Evolutionary conservation across 2,329 filamentous ascomycete genomes (phyloP).

Genomic region (Fusarium sp.): DNA sequence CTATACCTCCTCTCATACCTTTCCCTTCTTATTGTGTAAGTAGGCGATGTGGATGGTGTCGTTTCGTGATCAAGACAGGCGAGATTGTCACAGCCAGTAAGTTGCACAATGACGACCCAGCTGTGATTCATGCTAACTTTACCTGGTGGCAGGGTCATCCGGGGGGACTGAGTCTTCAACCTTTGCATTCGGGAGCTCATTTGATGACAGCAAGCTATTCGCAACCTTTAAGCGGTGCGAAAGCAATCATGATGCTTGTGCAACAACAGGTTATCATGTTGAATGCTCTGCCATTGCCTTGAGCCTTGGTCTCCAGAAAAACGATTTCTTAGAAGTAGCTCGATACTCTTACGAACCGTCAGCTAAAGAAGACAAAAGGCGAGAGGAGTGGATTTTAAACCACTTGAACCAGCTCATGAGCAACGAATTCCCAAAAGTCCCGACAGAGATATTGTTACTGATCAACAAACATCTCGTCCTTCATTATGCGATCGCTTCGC

Average conservation of each 20-base stretch:
- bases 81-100: conserved; percentile 21
- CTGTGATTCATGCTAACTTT: background rate
- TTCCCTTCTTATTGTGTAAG: conserved; percentile 30
- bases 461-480: conserved; percentile 8
- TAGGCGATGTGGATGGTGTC: conserved; percentile 31
- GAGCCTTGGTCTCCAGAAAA: background rate
- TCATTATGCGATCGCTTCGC: conserved; percentile 22
- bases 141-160: conserved; percentile 2
- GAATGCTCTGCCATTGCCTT: conserved; percentile 19
- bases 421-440: conserved; percentile 1
- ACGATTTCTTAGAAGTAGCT: conserved; percentile 6
- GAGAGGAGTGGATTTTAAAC: conserved; percentile 12
- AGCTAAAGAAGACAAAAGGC: conserved; percentile 3
- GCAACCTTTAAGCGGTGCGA: conserved; percentile 22
- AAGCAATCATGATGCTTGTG: conserved; percentile 18
- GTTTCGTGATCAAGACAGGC: conserved; percentile 20
- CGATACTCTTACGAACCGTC: conserved; percentile 29
- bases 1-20: conserved; percentile 5
- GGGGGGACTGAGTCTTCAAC: conserved; percentile 11
- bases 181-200: conserved; percentile 1
- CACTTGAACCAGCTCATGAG: conserved; percentile 9
- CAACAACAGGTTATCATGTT: conserved; percentile 24
- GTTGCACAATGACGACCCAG: background rate
- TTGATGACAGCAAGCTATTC: background rate
- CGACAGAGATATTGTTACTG: conserved; percentile 14